phyloP scores from a whole-genome alignment of 306 rosid species.

The Fagus sylvatica region DNA sequence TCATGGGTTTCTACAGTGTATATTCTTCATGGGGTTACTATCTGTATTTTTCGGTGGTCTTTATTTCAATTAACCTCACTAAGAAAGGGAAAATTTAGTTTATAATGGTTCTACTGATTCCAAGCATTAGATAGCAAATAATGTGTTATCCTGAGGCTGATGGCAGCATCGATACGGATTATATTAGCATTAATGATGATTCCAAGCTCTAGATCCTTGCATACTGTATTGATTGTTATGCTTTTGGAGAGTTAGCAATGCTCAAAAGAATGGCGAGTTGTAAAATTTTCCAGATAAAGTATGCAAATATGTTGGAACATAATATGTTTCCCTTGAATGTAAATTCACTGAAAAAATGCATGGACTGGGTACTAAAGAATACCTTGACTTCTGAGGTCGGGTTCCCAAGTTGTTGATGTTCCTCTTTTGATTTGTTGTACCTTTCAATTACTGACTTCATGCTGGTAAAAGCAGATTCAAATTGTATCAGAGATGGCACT shows the following conservation, averaged over 20 bases:
- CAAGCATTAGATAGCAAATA: not conserved
- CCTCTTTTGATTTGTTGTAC: conserved; percentile 78
- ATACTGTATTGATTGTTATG: not conserved
- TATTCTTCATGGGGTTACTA: not conserved
- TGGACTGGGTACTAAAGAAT: conserved; percentile 17
- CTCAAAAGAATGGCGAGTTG: not conserved
- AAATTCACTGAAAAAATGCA: not conserved
- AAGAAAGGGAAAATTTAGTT: not conserved
- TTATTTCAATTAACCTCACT: not conserved
- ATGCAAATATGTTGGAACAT: not conserved
- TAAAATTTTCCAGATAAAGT: not conserved
- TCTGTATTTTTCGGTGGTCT: not conserved
- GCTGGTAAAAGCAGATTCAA: conserved; percentile 47
- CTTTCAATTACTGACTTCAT: conserved; percentile 79
- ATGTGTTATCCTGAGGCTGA: not conserved
- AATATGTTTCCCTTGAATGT: not conserved
- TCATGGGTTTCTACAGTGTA: too few species aligned
- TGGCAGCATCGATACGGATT: not conserved
- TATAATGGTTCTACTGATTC: not conserved
- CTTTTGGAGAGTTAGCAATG: not conserved
- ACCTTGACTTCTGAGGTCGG: conserved; percentile 84
- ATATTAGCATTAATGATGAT: not conserved
- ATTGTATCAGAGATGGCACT: conserved; percentile 29
- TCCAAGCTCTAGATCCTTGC: not conserved
- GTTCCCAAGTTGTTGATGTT: conserved; percentile 49